Evolutionary conservation across 2,329 filamentous ascomycete genomes (phyloP).

Genomic region (Exophiala xenobiotica): DNA sequence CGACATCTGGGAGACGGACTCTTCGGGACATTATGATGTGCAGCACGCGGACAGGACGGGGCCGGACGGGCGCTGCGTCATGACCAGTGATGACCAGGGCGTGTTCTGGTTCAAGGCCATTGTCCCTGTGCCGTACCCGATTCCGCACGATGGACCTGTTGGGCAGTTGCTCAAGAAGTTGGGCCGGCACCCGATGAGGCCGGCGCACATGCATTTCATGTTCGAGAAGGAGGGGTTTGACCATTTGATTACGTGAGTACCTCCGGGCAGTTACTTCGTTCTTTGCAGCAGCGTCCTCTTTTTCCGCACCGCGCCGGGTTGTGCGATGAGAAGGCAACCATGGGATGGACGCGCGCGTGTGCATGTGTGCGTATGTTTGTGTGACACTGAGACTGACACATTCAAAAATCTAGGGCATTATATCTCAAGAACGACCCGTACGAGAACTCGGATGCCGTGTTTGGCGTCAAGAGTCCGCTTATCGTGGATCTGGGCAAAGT

Average conservation of each 20-base stretch:
- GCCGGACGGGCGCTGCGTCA: constrained; percentile 71
- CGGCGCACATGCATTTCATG: constrained; percentile 85
- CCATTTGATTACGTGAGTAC: constrained; percentile 74
- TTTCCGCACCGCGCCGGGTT: too few species aligned
- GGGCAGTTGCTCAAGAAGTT: constrained; percentile 66
- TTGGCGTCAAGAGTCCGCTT: constrained; percentile 35
- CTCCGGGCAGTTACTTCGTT: neutral
- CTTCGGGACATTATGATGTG: constrained; percentile 77
- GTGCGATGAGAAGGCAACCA: too few species aligned
- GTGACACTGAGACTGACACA: too few species aligned
- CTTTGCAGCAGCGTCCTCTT: neutral
- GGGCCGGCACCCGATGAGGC: constrained; percentile 73
- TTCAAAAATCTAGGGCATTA: constrained; percentile 34
- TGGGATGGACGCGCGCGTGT: too few species aligned
- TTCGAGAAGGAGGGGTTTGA: constrained; percentile 78
- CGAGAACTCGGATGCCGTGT: constrained; percentile 34
- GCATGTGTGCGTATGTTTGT: too few species aligned
- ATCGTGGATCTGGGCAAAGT: constrained; percentile 33
- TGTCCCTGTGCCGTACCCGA: constrained; percentile 80
- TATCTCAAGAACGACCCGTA: constrained; percentile 35
- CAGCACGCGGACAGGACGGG: constrained; percentile 65
- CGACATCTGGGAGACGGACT: constrained; percentile 84
- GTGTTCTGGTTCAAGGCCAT: constrained; percentile 83
- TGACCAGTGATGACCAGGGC: constrained; percentile 68
- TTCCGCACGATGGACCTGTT: constrained; percentile 80